Evolutionary conservation across 306 rosid species (phyloP), one percentile per base, ranked within the genome.

Genomic region (Pachyrhizus erosus): DNA sequence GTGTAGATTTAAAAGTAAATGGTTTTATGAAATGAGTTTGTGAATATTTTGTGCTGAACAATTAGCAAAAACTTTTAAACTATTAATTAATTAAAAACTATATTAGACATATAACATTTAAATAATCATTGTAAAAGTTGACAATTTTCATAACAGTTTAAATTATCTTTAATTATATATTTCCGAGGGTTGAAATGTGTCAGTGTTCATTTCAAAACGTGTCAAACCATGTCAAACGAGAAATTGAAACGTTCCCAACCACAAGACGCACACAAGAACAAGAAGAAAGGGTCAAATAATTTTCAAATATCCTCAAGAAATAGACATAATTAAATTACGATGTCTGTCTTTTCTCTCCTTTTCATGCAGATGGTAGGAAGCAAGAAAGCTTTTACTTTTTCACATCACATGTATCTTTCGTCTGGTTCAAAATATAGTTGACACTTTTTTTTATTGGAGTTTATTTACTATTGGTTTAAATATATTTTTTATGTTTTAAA

Each of bases 281-380:
- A 67, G 72, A 34, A 65, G 48, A 67, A 37, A 37, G 65, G 49
- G 51, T 67, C 73, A 67, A 37, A 67, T 57, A 57, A 9, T 37
- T 60, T 60, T 60, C 67, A 67, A 67, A n/a, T 17, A 31, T 62
- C 13, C 5, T 24, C 17, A 58, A 20, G 62, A 0, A 55, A 20
- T 8, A 2, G 62, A 7, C 29, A 20, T 14, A 20, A 20, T 8
- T 9, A 55, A 55, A 55, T 55, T 9, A 21, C 29, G 27, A 18
- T 5, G 0, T 55, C 26, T 18, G 61, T 54, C 61, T 20, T 54
- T 54, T 5, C 27, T 54, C 14, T 2, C 5, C 29, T 55, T 55
- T 21, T 20, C 14, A 55, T 55, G 62, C 13, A 55, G 11, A 55
- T 55, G 27, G 62, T 20, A n/a, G 26, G 11, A 52, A 52, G 11